Conservation (phyloP, 176 grass and related monocot genomes). For the Leersia perrieri region DNA sequence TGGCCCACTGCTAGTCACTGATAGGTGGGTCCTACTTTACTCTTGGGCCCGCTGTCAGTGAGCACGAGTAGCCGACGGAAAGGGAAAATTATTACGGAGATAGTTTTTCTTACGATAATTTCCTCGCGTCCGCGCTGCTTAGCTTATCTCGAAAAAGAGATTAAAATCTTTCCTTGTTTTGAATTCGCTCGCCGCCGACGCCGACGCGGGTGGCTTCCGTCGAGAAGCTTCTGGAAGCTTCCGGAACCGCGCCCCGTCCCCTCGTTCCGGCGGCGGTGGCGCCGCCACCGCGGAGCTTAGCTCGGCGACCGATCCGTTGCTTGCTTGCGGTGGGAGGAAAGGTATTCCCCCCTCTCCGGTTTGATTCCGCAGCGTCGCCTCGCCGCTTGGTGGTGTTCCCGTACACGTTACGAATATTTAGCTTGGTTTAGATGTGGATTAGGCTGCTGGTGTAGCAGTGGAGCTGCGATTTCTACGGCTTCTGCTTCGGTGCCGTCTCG, state of each 20-base stretch:
- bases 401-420: background rate
- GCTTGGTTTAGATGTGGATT: background rate
- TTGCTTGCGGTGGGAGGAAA: slow-evolving; percentile 3
- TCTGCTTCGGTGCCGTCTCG: background rate
- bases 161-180: background rate
- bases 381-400: background rate
- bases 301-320: background rate
- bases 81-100: too few relatives aligned
- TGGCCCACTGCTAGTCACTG: background rate
- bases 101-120: background rate
- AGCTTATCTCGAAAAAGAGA: background rate
- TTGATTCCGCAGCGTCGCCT: background rate
- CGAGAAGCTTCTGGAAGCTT: slow-evolving; percentile 4
- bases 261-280: background rate
- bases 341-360: slow-evolving; percentile 4
- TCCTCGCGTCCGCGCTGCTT: background rate
- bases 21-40: accelerated
- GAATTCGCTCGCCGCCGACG: slow-evolving; percentile 18
- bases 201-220: background rate
- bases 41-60: background rate
- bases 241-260: background rate
- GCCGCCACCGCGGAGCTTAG: background rate
- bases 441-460: background rate
- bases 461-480: background rate
- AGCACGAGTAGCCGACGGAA: background rate